Evolutionary conservation across 2,329 filamentous ascomycete genomes (phyloP), one percentile per base, ranked within the genome.

Genomic region (Cercospora canescens): DNA sequence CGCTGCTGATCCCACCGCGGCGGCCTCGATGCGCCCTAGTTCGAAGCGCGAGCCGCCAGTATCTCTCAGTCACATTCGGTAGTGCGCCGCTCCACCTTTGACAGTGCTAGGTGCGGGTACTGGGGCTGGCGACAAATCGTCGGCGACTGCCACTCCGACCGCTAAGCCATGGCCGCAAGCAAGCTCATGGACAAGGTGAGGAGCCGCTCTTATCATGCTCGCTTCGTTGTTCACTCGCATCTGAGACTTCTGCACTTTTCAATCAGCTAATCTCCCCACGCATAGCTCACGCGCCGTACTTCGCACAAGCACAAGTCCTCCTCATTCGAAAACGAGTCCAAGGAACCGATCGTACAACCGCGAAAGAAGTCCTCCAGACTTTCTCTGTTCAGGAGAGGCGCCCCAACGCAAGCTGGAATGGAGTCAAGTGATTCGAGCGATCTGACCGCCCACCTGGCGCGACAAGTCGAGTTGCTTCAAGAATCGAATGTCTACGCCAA

Each of bases 401-500:
- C 30, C 14, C 18, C 39, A 21, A 34, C 24, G 11, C 28, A 48
- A 35, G 18, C 30, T 37, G 41, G n/a, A 24, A 41, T 60, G 57
- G 59, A 57, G 30, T 56, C 63, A 50, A 32, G 16, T 14, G 30
- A 59, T 34, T 26, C 54, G 18, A 26, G 34, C n/a, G 30, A 35
- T 8, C 7, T 48, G 6, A 39, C n/a, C 18, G 14, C 39, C 28
- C 24, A 18, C 30, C 30, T 63, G 8, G 39, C 37, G 18, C 35
- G 26, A 9, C 62, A 67, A 35, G 4, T 67, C 30, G 56, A 63
- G 41, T 12, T 56, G 28, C 39, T 57, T 7, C 30, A 64, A 35
- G 18, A 62, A 0, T 69, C 62, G 16, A 26, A 52, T 7, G 21
- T 21, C 1, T 80, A 80, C 61, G 52, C 60, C 7, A 56, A 66